Evolutionary conservation across 768 basidiomycete species (phyloP).

Genomic region (Holtermanniella nyarrowii): DNA sequence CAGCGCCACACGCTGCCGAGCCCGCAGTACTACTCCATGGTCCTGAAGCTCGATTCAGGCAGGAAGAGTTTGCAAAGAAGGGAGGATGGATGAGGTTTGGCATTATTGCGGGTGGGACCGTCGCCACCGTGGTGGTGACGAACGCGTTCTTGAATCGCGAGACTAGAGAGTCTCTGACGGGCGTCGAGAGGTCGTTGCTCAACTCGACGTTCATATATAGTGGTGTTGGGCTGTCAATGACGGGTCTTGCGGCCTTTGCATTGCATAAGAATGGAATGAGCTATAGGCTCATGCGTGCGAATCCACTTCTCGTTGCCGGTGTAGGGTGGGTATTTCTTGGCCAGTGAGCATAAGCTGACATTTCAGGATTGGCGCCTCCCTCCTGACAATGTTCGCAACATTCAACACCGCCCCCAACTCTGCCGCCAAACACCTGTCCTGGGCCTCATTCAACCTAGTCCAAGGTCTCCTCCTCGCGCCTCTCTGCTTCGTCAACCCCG

Average conservation of each 20-base stretch:
- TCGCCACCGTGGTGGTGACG: background rate
- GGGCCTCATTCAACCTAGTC: constrained; percentile 56
- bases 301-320: background rate
- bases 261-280: background rate
- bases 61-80: background rate
- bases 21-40: background rate
- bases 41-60: background rate
- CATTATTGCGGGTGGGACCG: background rate
- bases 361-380: background rate
- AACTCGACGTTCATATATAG: background rate
- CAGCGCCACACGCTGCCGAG: background rate
- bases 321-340: background rate
- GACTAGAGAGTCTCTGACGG: background rate
- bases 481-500: constrained; percentile 78
- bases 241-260: background rate
- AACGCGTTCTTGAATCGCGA: background rate
- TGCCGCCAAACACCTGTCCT: background rate
- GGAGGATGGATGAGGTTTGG: background rate
- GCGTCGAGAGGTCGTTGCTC: background rate
- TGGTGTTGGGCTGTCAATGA: background rate
- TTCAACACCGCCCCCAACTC: background rate
- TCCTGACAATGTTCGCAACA: background rate
- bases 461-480: constrained; percentile 80
- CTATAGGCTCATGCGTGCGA: background rate
- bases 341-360: background rate